Evolutionary conservation across 257 asterid species (phyloP), one percentile per base, ranked within the genome.

Genomic region (Gentiana macrophylla): DNA sequence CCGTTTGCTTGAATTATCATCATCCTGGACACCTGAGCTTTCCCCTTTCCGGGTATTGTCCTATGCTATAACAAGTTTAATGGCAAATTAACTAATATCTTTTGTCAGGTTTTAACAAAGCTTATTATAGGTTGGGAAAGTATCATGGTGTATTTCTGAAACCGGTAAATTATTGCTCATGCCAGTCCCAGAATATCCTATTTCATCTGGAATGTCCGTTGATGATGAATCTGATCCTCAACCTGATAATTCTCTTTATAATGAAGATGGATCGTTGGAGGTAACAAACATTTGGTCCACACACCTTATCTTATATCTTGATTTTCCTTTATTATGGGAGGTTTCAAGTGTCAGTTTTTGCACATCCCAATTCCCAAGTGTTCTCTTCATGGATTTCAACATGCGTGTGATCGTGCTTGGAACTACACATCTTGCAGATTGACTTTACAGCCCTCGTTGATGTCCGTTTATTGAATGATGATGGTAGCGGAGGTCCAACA

Each of bases 21-120:
- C 99, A 13, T 66, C 84, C 67, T 88, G 97, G 97, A 85, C 94
- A 56, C 99, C 99, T 33, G 95, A 82, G 77, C 75, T 82, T 61
- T 82, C 96, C 49, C 61, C 77, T 5, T 77, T 54, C 69, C 86
- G 92, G 75, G 99, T 92, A 92, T 65, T 52, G 11, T 55, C 64
- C 48, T 49, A 64, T 38, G 53, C 50, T 37, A 54, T 49, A 57
- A 53, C 55, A 55, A 37, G 9, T 57, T 51, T 50, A 56, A 48
- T 54, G 52, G 36, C 43, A 37, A 9, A 46, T 44, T 49, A 56
- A 50, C 32, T 56, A 6, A 55, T 2, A n/a, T 54, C 12, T 13
- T 24, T 32, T 41, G 37, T 55, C 44, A 49, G 49, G 38, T 49
- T 8, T 61, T 62, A 38, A 50, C 52, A 34, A 63, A 48, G 63